A percentile compares a stretch with the other conserved stretches of the same genome.
Conservation (phyloP, 1,284 basidiomycete species). For the Leccinum pachyderme region DNA sequence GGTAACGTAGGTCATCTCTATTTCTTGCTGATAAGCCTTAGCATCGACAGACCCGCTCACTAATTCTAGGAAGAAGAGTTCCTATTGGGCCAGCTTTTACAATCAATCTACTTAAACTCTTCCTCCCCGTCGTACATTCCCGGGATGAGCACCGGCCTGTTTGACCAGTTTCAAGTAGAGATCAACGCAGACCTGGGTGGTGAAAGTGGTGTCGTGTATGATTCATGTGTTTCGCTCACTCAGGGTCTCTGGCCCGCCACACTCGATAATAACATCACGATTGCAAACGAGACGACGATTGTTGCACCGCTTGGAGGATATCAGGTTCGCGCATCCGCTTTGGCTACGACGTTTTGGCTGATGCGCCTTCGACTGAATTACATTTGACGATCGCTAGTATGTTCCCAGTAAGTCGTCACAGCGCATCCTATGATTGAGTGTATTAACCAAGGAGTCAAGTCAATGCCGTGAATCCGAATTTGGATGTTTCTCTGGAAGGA, state of each 20-base stretch:
- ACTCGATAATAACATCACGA: slow-evolving; percentile 48
- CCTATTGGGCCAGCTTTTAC: slow-evolving; percentile 63
- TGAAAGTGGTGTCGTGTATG: slow-evolving; percentile 72
- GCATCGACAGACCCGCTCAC: background rate
- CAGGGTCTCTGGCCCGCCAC: slow-evolving; percentile 72
- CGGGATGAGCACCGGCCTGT: slow-evolving; percentile 54
- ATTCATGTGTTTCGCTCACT: slow-evolving; percentile 65
- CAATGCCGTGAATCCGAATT: slow-evolving; percentile 60
- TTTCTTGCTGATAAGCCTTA: background rate
- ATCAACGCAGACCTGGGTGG: slow-evolving; percentile 74
- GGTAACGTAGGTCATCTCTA: slow-evolving; percentile 53
- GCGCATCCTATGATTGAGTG: slow-evolving; percentile 28
- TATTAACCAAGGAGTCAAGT: slow-evolving; percentile 44
- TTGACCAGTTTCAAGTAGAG: slow-evolving; percentile 38
- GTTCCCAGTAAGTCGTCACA: slow-evolving; percentile 54
- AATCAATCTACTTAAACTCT: slow-evolving; percentile 59
- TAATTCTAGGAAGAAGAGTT: slow-evolving; percentile 49
- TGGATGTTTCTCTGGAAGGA: slow-evolving; percentile 62
- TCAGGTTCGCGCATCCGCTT: slow-evolving; percentile 41
- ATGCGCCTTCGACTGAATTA: background rate
- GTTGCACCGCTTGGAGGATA: slow-evolving; percentile 71
- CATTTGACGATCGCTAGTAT: slow-evolving; percentile 37
- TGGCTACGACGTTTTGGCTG: background rate
- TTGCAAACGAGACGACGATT: slow-evolving; percentile 74
- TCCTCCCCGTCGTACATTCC: slow-evolving; percentile 57